These are phyloP conservation scores for Micractinium sp. DNA, from an alignment of 139 green algal species.

Conservation along the genomic window DNA sequence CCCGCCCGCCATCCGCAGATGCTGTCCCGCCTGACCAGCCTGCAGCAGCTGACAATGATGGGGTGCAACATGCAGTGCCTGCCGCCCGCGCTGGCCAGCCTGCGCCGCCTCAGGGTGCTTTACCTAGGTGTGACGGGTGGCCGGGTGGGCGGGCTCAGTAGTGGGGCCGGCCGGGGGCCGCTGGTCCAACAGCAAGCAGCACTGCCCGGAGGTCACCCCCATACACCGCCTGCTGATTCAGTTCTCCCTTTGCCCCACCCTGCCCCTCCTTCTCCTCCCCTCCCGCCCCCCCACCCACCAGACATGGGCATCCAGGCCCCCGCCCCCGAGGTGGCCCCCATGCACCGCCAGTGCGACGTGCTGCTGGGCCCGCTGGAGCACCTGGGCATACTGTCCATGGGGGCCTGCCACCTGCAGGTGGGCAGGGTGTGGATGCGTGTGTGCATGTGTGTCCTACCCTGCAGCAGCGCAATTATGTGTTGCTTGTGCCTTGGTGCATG, in stretches of 20 bases:
- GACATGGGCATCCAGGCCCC: constrained; percentile 36
- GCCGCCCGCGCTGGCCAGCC: background rate
- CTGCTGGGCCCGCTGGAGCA: constrained; percentile 24
- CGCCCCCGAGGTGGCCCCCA: constrained; percentile 2
- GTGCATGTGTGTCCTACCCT: background rate
- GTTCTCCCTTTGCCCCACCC: background rate
- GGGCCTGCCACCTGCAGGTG: constrained; percentile 31
- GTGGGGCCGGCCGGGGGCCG: too few species aligned
- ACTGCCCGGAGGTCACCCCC: background rate
- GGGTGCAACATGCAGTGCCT: constrained; percentile 18
- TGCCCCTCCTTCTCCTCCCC: background rate
- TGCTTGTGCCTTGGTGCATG: background rate
- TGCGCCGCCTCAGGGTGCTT: constrained; percentile 1
- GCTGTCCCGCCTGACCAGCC: constrained; percentile 18
- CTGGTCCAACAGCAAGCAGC: background rate
- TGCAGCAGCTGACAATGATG: constrained; percentile 28
- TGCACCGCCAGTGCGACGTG: constrained; percentile 34
- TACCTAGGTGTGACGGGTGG: constrained; percentile 6
- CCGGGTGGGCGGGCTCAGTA: background rate
- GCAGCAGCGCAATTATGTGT: background rate
- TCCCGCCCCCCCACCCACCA: background rate
- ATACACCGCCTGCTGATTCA: background rate
- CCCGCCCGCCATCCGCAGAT: background rate
- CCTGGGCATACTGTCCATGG: constrained; percentile 31
- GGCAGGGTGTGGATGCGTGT: too few species aligned